A percentile compares a stretch with the other conserved stretches of the same genome.
Conservation (phyloP, 345 rosid genomes). For the Moricandia arvensis region DNA sequence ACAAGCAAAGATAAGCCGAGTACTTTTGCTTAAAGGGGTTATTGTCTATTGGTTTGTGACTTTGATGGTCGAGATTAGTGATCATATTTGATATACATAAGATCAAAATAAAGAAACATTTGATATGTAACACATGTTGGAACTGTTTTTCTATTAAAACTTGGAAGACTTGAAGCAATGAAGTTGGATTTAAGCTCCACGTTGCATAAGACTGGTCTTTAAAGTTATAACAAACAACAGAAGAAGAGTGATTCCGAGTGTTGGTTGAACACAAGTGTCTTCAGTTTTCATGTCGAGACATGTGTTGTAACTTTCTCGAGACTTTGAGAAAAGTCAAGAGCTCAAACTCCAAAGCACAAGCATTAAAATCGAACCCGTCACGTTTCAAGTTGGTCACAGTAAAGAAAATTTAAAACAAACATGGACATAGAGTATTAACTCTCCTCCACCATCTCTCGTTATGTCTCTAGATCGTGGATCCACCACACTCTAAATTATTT, state of each 20-base stretch:
- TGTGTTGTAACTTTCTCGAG: slow-evolving; percentile 17
- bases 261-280: background rate
- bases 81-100: too few relatives aligned
- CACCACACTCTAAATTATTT: slow-evolving; percentile 27
- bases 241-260: background rate
- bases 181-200: background rate
- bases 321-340: slow-evolving; percentile 22
- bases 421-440: slow-evolving; percentile 29
- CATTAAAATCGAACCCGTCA: slow-evolving; percentile 35
- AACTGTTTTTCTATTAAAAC: background rate
- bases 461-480: slow-evolving; percentile 5
- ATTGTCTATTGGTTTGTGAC: background rate
- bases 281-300: slow-evolving; percentile 16
- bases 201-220: background rate
- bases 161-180: background rate
- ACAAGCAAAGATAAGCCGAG: slow-evolving; percentile 9
- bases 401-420: slow-evolving; percentile 16
- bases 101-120: background rate
- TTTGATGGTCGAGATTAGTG: background rate
- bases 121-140: background rate
- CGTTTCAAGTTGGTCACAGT: slow-evolving; percentile 11
- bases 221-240: background rate
- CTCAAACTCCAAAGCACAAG: slow-evolving; percentile 23
- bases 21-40: background rate
- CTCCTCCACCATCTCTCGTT: slow-evolving; percentile 25